These are phyloP conservation scores for Saksenaea oblongispora DNA, from an alignment of 371 early-diverging fungal species.

Conservation along the genomic window DNA sequence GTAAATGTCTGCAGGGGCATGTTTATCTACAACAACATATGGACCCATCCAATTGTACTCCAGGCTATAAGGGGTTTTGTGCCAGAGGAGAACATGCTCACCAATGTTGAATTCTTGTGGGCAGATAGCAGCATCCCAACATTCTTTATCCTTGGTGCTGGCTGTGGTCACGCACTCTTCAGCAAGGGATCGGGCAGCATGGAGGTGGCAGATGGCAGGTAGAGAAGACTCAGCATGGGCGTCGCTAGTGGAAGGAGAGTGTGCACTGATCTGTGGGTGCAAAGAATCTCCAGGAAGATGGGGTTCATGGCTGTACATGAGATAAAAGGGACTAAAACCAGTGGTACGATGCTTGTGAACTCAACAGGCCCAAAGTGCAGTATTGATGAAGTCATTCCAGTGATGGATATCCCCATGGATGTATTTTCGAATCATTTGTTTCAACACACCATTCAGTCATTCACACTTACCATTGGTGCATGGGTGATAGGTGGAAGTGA, in stretches of 20 bases:
- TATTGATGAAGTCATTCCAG: constrained; percentile 21
- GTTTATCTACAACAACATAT: neutral
- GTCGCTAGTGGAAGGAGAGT: neutral
- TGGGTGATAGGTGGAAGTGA: neutral
- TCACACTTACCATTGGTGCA: neutral
- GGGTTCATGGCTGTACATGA: too few species aligned
- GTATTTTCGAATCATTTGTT: constrained; percentile 21
- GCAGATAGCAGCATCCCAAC: constrained; percentile 19
- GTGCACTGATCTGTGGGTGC: neutral
- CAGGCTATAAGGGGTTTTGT: constrained; percentile 8
- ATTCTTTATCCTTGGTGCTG: constrained; percentile 17
- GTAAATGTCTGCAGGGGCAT: constrained; percentile 9
- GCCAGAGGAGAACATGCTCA: constrained; percentile 13
- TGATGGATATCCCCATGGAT: constrained; percentile 11
- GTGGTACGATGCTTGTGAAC: neutral
- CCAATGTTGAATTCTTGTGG: constrained; percentile 9
- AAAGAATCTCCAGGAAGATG: too few species aligned
- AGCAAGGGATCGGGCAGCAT: neutral
- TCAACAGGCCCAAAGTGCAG: neutral
- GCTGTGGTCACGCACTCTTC: constrained; percentile 11
- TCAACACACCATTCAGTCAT: constrained; percentile 5
- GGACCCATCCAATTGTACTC: constrained; percentile 17
- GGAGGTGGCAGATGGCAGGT: neutral
- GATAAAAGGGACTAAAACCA: constrained; percentile 2
- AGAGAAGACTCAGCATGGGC: neutral